Base-by-base conservation (phyloP, 2,329 filamentous ascomycete species). In the Fusarium sp. region DNA sequence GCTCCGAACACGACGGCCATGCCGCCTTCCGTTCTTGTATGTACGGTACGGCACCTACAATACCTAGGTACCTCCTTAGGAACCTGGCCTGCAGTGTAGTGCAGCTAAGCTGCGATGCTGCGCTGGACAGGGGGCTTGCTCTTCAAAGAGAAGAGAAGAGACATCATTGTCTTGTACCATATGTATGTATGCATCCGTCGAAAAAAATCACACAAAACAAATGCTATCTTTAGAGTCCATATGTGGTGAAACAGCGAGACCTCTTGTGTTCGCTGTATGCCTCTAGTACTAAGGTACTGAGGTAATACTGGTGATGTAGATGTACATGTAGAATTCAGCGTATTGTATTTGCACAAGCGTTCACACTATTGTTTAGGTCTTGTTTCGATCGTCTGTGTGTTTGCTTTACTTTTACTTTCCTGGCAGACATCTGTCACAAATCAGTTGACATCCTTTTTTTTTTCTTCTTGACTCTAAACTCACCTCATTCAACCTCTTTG, bases 201-300 rank as follows among this genome's bases (percentile, higher is more conserved):
- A 49, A 42, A 50, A 20, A 50, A 28, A 51, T 28, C 37, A 23
- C 58, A 46, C 59, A 64, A 44, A 46, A 49, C 36, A 53, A 50
- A 34, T 33, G 53, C 65, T 67, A 67, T 67, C 63, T 67, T 67
- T 67, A 63, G 63, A 63, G 31, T 62, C 60, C 49, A 57, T 34
- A 64, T 47, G 63, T 67, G 42, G 65, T 67, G 63, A 67, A 67
- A 67, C 63, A 58, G 16, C 28, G 37, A 53, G 15, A n/a, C 15
- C 23, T 23, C 16, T 58, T 52, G 31, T 62, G 46, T 42, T 33
- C 9, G 28, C n/a, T 23, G 13, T 47, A 23, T 23, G 23, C 23
- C 23, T 23, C 23, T 23, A 23, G 20, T 20, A n/a, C n/a, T n/a
- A n/a, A 20, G 20, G 20, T 23, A 23, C 23, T 23, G 5, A 23